Conservation (phyloP, 164 flowering plant species). For the Vitis rupestris region DNA sequence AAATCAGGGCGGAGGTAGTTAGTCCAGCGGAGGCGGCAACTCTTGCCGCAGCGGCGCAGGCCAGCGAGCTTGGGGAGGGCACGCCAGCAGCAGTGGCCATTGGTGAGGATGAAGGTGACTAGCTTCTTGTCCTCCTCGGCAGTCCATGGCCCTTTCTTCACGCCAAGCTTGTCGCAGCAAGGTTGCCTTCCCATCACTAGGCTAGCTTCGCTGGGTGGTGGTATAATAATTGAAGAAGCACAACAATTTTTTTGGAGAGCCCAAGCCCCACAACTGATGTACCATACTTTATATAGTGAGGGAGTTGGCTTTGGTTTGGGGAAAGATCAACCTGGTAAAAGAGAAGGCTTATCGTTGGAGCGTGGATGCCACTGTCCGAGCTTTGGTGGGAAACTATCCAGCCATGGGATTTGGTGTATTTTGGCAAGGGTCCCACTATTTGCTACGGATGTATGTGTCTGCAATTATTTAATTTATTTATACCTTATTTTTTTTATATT, state of each 20-base stretch:
- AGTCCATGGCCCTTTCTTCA: conserved; percentile 90
- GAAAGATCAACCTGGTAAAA: too few species aligned
- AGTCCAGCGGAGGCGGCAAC: conserved; percentile 85
- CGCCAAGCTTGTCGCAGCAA: conserved; percentile 78
- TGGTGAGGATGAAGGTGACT: conserved; percentile 25
- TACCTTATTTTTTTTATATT: too few species aligned
- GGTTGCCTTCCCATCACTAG: conserved; percentile 74
- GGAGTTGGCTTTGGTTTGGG: too few species aligned
- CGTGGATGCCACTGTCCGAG: too few species aligned
- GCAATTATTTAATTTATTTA: too few species aligned
- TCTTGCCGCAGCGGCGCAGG: conserved; percentile 75
- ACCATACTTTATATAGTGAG: too few species aligned
- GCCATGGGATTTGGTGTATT: too few species aligned
- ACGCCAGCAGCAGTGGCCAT: conserved; percentile 60
- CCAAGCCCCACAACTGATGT: conserved; percentile 4
- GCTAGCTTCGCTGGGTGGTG: too few species aligned
- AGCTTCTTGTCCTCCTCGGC: conserved; percentile 65
- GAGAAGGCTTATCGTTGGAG: too few species aligned
- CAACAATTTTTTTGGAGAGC: not conserved
- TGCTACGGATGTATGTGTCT: too few species aligned
- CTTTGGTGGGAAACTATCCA: too few species aligned
- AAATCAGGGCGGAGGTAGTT: conserved; percentile 82
- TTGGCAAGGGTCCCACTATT: too few species aligned
- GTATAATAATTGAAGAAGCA: not conserved
- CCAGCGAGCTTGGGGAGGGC: conserved; percentile 88